Evolutionary conservation across 2,329 filamentous ascomycete species (phyloP), one percentile per base, ranked within the genome.

Genomic region (Bipolaris oryzae): DNA sequence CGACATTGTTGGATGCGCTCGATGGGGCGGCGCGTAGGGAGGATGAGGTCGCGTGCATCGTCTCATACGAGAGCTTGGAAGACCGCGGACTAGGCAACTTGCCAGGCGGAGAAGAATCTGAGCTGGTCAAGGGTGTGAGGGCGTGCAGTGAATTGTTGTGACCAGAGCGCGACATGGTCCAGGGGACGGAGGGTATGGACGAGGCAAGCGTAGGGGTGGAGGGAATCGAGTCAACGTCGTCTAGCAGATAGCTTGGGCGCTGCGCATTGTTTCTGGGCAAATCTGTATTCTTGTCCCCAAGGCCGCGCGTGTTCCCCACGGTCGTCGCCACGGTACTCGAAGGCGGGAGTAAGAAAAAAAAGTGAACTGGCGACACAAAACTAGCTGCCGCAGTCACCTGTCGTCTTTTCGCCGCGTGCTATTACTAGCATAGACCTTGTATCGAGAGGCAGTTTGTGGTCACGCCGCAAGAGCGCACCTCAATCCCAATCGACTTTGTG

Each of bases 381-480:
- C 61, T 55, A 63, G 43, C 60, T 65, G 69, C 59, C 68, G 64
- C 47, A 57, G 54, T 53, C 63, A 50, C 31, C 62, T 57, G 60
- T 62, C 55, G 55, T 60, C 39, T 61, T 57, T 49, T 54, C 64
- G 63, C 62, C 56, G 73, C 78, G 78, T 77, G 80, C 80, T 66
- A 79, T 75, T 63, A 80, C 78, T 53, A 83, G 76, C 63, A 86
- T 87, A 69, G 86, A 85, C 67, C 90, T 89, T 73, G 89, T 90
- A 46, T 62, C 51, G 75, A 89, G 87, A 68, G 89, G 90, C 78
- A 92, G 93, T 80, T 92, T 80, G 84, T 57, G 92, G 93, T 80
- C 88, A 88, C 81, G 89, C 88, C 78, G 82, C 82, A 61, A 85
- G 84, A 76, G 88, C 86, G 82, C 90, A 91, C 87, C 91, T 91